Evolutionary conservation across 176 grass and related monocot genomes (phyloP), one percentile per base, ranked within the genome.

Genomic region (Avena insularis): DNA sequence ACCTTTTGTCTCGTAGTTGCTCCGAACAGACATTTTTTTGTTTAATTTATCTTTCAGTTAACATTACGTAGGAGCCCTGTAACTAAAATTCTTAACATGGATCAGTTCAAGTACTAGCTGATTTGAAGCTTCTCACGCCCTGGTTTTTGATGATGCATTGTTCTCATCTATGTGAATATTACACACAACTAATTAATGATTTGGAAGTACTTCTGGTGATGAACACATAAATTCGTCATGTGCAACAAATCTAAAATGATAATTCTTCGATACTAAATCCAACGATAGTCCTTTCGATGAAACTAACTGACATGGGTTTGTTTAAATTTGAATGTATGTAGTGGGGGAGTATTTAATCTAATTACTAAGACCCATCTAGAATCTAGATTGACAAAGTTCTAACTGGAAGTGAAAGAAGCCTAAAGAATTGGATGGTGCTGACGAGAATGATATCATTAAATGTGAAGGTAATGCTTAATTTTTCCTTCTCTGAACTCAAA

Each of bases 11-110:
- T 10, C 46, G 9, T 48, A 48, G 9, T 48, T 48, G 46, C 8
- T 48, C 46, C 9, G n/a, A 76, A 66, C 11, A 63, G 38, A 1
- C 29, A 6, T 81, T 82, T 51, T 14, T 57, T 69, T 57, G 0
- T 77, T 54, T 40, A 6, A 15, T 51, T 71, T 77, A 1, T 82
- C 25, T 82, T 43, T 16, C 60, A 70, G 54, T 82, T 85, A 54
- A 69, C 50, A 70, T 64, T 55, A 21, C 16, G 33, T 43, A 65
- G 16, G 5, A 20, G 16, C 16, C 46, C 12, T 83, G 55, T 64
- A 79, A 79, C 79, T 64, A 73, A 79, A 75, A 73, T 40, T 75
- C 56, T 59, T 27, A 78, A 62, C 35, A 75, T 55, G 27, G 12
- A 53, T 43, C 20, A 59, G 35, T 65, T 38, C 27, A 27, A 75